Evolutionary conservation across 495 filamentous ascomycete species (phyloP).

Genomic region (Penicillium dipodomyicola): DNA sequence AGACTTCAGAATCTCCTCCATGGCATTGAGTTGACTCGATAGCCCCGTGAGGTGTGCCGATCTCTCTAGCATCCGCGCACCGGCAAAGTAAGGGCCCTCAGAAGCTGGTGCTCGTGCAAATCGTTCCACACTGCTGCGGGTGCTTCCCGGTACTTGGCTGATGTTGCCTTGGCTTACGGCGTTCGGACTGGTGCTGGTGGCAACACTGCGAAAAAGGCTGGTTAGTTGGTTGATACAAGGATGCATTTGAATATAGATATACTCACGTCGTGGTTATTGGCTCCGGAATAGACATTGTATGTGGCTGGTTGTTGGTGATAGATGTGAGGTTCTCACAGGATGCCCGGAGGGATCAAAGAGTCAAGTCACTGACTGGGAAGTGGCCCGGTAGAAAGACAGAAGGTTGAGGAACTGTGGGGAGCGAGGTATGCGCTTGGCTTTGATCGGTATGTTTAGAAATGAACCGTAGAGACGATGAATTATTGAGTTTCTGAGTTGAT

Average conservation of each 20-base stretch:
- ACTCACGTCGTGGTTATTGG: conserved; percentile 18
- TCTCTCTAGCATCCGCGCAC: conserved; percentile 35
- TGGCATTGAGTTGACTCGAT: conserved; percentile 35
- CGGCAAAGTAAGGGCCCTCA: conserved; percentile 41
- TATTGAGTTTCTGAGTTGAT: conserved; percentile 12
- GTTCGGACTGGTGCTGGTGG: conserved; percentile 22
- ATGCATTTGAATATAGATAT: too few relatives aligned
- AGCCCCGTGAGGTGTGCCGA: conserved; percentile 34
- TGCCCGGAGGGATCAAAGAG: neutral
- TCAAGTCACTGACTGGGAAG: neutral
- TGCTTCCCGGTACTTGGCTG: conserved; percentile 32
- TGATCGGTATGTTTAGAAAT: neutral
- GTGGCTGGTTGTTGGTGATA: neutral
- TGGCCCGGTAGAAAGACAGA: neutral
- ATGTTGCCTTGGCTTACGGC: conserved; percentile 34
- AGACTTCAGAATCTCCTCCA: conserved; percentile 36
- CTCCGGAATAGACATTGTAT: conserved; percentile 25
- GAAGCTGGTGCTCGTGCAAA: conserved; percentile 34
- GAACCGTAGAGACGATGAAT: neutral
- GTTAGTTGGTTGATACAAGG: conserved; percentile 11
- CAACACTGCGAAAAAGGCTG: conserved; percentile 4
- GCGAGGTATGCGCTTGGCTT: neutral
- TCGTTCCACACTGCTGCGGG: conserved; percentile 29
- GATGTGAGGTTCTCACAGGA: neutral
- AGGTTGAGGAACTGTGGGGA: neutral